Evolutionary conservation across 495 filamentous ascomycete genomes (phyloP).

Genomic region (Aspergillus saccharolyticus): DNA sequence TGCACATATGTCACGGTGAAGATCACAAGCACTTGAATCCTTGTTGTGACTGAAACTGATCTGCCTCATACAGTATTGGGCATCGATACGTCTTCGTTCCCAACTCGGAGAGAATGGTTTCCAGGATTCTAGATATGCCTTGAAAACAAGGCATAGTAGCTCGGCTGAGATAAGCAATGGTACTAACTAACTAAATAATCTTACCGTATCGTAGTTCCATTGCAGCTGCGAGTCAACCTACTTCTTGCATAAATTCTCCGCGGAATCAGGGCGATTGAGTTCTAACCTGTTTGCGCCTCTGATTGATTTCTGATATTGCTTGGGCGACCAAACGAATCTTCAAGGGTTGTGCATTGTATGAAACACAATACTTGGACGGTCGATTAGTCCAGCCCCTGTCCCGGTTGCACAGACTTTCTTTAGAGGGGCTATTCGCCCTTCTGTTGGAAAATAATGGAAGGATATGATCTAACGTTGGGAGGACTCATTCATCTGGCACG

Average conservation of each 20-base stretch:
- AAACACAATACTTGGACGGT: background rate
- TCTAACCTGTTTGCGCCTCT: too few species aligned
- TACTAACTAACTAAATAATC: too few species aligned
- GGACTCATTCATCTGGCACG: slow-evolving; percentile 17
- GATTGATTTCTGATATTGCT: background rate
- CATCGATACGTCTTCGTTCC: background rate
- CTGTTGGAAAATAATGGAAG: slow-evolving; percentile 18
- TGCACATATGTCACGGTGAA: background rate
- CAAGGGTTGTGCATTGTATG: background rate
- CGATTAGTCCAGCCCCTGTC: background rate
- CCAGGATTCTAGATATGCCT: background rate
- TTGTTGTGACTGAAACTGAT: background rate
- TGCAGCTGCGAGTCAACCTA: background rate
- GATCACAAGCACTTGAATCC: background rate
- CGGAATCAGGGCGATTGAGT: too few species aligned
- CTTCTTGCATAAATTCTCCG: background rate
- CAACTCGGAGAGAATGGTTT: background rate
- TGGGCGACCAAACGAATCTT: background rate
- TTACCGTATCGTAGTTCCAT: background rate
- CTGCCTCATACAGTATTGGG: background rate
- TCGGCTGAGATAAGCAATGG: background rate
- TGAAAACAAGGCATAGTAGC: background rate
- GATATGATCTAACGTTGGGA: slow-evolving; percentile 11
- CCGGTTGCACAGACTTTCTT: background rate
- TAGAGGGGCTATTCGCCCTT: background rate